Base-by-base conservation (phyloP, 2,329 filamentous ascomycete genomes). In the Ophiostoma sp. region DNA sequence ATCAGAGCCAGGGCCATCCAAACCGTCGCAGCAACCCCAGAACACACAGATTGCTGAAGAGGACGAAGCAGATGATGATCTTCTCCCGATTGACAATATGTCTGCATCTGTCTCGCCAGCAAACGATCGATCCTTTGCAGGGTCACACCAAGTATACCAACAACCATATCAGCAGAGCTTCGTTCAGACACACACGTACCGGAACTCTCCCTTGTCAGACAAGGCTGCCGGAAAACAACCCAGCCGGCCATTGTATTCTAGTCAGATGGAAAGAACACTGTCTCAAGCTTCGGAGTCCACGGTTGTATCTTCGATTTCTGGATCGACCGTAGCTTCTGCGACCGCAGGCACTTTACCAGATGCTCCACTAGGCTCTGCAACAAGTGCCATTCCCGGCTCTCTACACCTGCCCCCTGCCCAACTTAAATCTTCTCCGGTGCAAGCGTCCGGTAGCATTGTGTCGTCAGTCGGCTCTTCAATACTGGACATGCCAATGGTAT, bases 151-250 rank as follows among this genome's bases (percentile, higher is more conserved):
- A 6, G 36, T 27, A 44, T 27, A 38, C 6, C 27, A 41, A n/a
- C 42, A 52, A 58, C 65, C 44, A 4, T 45, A 40, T 8, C 41
- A 63, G 77, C 62, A 9, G 45, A 42, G 60, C 60, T 63, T 40
- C 42, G 60, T 44, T 16, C 60, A 63, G 60, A 5, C 60, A 12
- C 40, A 63, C 16, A 63, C 58, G 41, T 62, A 62, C 38, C 58
- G 58, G 5, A 62, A 16, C 58, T 62, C 58, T n/a, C 58, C 27
- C 12, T 38, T 63, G 67, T 83, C 80, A 71, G 76, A 78, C 16
- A 85, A 84, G 72, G 79, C 81, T 36, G 77, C 79, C 11, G 83
- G 82, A 3, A 85, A 85, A 70, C 80, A 78, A 64, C 81, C 81
- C 9, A 77, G 66, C 9, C 71, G 60, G 42, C 45, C 62, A 62